These are phyloP conservation scores for Sugiyamaella pinicola DNA, from an alignment of 1,139 yeast genomes.

Conservation along the genomic window DNA sequence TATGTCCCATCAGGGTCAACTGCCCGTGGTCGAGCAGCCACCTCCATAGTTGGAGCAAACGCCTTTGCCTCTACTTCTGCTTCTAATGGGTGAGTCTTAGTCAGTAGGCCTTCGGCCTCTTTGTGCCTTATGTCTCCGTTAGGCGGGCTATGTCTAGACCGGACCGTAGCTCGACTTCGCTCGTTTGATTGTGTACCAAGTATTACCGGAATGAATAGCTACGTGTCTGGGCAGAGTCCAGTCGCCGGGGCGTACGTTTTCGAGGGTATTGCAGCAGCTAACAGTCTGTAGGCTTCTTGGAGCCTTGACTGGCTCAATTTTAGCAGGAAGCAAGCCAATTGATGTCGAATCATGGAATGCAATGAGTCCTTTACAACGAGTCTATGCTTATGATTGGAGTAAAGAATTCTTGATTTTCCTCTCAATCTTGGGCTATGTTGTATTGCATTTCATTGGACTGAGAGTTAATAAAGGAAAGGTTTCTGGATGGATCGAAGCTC, in stretches of 20 bases:
- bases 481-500: conserved; percentile 51
- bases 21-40: conserved; percentile 9
- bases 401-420: conserved; percentile 63
- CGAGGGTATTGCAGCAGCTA: too few species aligned
- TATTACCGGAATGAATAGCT: too few species aligned
- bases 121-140: too few species aligned
- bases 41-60: conserved; percentile 9
- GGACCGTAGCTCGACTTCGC: too few species aligned
- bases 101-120: too few species aligned
- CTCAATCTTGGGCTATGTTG: conserved; percentile 48
- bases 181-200: too few species aligned
- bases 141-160: too few species aligned
- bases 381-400: conserved; percentile 66
- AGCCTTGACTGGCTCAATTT: conserved; percentile 7
- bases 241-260: too few species aligned
- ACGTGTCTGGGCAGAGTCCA: too few species aligned
- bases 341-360: conserved; percentile 39
- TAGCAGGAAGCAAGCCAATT: conserved; percentile 15
- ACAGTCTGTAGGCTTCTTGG: conserved; percentile 10
- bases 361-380: conserved; percentile 40
- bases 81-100: conserved; percentile 14
- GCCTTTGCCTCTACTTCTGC: conserved; percentile 13
- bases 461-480: conserved; percentile 60
- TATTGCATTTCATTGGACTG: conserved; percentile 56
- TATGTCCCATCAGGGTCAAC: conserved; percentile 18